Evolutionary conservation across 2,329 filamentous ascomycete species (phyloP), one percentile per base, ranked within the genome.

Genomic region (Neonectria hederae): DNA sequence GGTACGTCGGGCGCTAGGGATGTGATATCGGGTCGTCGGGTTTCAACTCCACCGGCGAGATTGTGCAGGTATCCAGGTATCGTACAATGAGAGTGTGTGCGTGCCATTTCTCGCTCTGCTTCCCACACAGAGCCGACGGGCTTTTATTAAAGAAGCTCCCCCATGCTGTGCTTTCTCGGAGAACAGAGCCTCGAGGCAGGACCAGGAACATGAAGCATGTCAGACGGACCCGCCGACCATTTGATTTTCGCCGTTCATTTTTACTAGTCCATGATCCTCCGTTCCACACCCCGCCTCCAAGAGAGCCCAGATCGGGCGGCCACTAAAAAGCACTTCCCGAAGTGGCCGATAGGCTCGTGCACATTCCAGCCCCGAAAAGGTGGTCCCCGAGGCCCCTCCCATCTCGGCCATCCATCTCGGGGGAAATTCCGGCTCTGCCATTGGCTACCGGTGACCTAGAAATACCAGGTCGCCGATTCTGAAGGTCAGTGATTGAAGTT

Each of bases 191-290:
- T 32, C 5, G 30, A 32, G 30, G 30, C 30, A 32, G 30, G 10
- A 32, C 10, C 30, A 32, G 30, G 30, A 11, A 11, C 30, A 8
- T 43, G 48, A 63, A 40, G 40, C 30, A 63, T 58, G 54, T 54
- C 43, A 59, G 49, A 63, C 49, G 54, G 48, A 32, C 19, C 24
- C 49, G 21, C 49, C 54, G 35, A 24, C 48, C 13, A 48, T 42
- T 24, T 4, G 30, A 4, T 4, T 32, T 32, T 32, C 30, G 28
- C 26, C 22, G 7, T 46, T 46, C 6, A 30, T 35, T 53, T 46
- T 19, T 19, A 38, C 28, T 10, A 28, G 28, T 28, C 28, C 28
- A 28, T 28, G 13, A 32, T 4, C 4, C 10, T 32, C 30, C 30
- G 13, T 32, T 32, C 30, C 10, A 32, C 5, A 11, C 30, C 8